phyloP scores from a whole-genome alignment of 805 yeast species.

The Spathaspora boniae region DNA sequence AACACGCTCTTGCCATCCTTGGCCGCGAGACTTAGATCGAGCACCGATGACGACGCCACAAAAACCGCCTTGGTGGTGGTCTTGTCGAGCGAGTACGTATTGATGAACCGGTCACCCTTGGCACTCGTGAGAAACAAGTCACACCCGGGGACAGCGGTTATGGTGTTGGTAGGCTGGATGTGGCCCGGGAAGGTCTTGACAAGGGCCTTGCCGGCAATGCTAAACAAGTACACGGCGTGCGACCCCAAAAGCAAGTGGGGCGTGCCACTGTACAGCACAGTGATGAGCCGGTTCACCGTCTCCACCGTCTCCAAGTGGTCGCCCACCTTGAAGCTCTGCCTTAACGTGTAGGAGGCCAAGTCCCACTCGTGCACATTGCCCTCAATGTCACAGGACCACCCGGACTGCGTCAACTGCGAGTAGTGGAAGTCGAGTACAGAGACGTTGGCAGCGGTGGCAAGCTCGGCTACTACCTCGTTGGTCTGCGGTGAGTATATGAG shows the following conservation, averaged over 20 bases:
- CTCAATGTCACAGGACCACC: constrained; percentile 58
- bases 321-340: constrained; percentile 40
- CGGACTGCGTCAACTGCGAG: constrained; percentile 38
- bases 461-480: constrained; percentile 52
- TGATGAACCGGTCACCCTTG: constrained; percentile 75
- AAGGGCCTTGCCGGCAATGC: constrained; percentile 34
- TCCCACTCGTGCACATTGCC: constrained; percentile 67
- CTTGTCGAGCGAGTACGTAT: constrained; percentile 53
- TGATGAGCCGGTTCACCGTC: constrained; percentile 27
- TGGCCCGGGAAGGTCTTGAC: constrained; percentile 70
- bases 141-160: constrained; percentile 35
- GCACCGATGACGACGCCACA: constrained; percentile 65
- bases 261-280: constrained; percentile 25
- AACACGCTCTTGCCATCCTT: constrained; percentile 33
- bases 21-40: constrained; percentile 37
- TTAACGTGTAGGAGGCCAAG: constrained; percentile 38
- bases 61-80: constrained; percentile 52
- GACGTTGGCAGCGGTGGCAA: constrained; percentile 43
- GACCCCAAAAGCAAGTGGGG: constrained; percentile 61
- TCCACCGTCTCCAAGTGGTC: constrained; percentile 34
- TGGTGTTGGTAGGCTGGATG: constrained; percentile 58
- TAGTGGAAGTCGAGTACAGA: constrained; percentile 51
- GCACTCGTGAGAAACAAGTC: constrained; percentile 68
- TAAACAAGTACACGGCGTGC: constrained; percentile 58
- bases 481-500: constrained; percentile 66